These are phyloP conservation scores for Ceratocystiopsis sp. DNA, from an alignment of 2,329 filamentous ascomycete species.

Conservation along the genomic window DNA sequence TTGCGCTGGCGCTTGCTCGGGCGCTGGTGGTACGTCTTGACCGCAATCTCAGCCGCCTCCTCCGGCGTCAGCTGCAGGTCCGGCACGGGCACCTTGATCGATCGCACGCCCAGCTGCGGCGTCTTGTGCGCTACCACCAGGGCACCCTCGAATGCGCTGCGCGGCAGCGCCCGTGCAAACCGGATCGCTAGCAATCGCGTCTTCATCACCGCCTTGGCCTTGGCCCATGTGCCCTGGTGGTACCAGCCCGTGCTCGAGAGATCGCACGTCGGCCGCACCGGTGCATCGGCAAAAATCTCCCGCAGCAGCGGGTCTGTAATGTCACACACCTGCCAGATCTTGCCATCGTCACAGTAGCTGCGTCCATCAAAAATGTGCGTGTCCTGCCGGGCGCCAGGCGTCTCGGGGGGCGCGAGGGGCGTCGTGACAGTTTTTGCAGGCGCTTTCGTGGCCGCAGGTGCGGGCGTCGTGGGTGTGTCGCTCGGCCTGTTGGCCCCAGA, in stretches of 20 bases:
- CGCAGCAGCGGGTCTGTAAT: slow-evolving; percentile 64
- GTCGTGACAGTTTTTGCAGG: background rate
- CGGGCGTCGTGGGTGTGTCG: too few relatives aligned
- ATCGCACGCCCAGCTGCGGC: slow-evolving; percentile 12
- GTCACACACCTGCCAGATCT: slow-evolving; percentile 90
- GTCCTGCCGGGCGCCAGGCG: slow-evolving; percentile 18
- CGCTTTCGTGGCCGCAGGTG: too few relatives aligned
- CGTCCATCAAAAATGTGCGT: slow-evolving; percentile 75
- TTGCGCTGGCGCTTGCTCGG: slow-evolving; percentile 6
- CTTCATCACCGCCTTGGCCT: slow-evolving; percentile 75
- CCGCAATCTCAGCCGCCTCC: slow-evolving; percentile 12
- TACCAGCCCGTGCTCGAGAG: slow-evolving; percentile 63
- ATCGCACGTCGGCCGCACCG: slow-evolving; percentile 42
- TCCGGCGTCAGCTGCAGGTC: slow-evolving; percentile 21
- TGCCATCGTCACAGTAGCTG: slow-evolving; percentile 59
- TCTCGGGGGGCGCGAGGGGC: background rate
- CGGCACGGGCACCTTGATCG: slow-evolving; percentile 21
- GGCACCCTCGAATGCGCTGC: slow-evolving; percentile 27
- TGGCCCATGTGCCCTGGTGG: slow-evolving; percentile 62
- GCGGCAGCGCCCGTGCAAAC: slow-evolving; percentile 32
- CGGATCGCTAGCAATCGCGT: slow-evolving; percentile 60
- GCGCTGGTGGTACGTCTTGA: slow-evolving; percentile 7
- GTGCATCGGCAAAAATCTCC: slow-evolving; percentile 45
- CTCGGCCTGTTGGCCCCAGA: too few relatives aligned
- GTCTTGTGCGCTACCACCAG: slow-evolving; percentile 21